Evolutionary conservation across 2,329 filamentous ascomycete genomes (phyloP), one percentile per base, ranked within the genome.

Genomic region (Ophiostoma himal-ulmi): DNA sequence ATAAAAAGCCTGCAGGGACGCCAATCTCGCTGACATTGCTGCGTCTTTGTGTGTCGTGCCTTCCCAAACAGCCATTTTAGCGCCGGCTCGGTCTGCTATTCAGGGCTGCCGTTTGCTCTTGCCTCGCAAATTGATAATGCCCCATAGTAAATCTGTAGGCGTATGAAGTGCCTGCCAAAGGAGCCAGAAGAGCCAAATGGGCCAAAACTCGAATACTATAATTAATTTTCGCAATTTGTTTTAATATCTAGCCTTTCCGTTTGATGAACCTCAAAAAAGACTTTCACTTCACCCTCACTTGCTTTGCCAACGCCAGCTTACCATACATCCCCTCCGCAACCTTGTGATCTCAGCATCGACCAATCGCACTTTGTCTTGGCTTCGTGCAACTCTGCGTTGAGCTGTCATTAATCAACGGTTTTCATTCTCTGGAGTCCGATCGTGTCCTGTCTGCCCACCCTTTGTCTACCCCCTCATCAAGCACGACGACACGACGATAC

Each of bases 61-160:
- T 65, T 65, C 62, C 62, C n/a, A 22, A 22, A n/a, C 17, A 64
- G 30, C 30, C 34, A 22, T 37, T 36, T 65, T 65, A 65, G 62
- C 36, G 62, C 36, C 30, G 30, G n/a, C 3, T 60, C 30, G 8
- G 57, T 26, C 20, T 20, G 26, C 44, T 36, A n/a, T 36, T 17
- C 57, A 30, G 26, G 57, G 17, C 26, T 34, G 54, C 13, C 54
- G 54, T 60, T 60, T 11, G 57, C 57, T 64, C 57, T 5, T 64
- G 57, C 62, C 62, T 65, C 62, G 62, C 62, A 65, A 65, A 65
- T 39, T n/a, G 36, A 65, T n/a, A 22, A 22, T 17, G 62, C 62
- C 62, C 62, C 62, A 65, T 65, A 22, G 34, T 39, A 65, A 65
- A 22, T 65, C 22, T 64, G 57, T 34, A 62, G 13, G 22, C 54